These are phyloP conservation scores for Triticum dicoccoides DNA, from an alignment of 176 grass and related monocot species.

Conservation along the genomic window DNA sequence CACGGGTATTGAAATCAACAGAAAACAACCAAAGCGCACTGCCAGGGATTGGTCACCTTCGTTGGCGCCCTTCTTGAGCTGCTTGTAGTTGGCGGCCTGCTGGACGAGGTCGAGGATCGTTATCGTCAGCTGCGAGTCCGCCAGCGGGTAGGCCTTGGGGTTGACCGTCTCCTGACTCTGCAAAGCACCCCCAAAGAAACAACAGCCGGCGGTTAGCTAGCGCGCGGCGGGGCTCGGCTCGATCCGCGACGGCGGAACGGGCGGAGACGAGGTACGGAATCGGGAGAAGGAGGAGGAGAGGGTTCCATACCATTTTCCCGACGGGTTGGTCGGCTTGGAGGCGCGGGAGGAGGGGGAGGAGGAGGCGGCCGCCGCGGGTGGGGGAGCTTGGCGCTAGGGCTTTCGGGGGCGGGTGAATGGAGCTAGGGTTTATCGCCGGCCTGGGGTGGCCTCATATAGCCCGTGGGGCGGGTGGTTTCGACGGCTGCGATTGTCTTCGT, in stretches of 20 bases:
- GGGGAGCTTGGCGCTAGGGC: slow-evolving; percentile 18
- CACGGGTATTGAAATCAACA: not conserved
- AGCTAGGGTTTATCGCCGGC: slow-evolving; percentile 34
- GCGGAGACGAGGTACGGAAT: not conserved
- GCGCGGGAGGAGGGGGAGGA: not conserved
- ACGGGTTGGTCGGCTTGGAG: not conserved
- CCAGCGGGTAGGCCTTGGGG: slow-evolving; percentile 86
- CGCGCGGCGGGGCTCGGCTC: not conserved
- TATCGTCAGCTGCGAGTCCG: slow-evolving; percentile 69
- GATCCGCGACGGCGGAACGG: not conserved
- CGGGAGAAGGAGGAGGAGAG: not conserved
- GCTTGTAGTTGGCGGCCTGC: slow-evolving; percentile 84
- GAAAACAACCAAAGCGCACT: not conserved
- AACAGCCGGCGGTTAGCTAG: not conserved
- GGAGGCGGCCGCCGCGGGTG: slow-evolving; percentile 28
- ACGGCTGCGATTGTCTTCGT: slow-evolving; percentile 33
- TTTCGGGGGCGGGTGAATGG: slow-evolving; percentile 8
- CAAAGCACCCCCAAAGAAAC: not conserved
- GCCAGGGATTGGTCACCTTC: slow-evolving; percentile 51
- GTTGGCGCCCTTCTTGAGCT: slow-evolving; percentile 91
- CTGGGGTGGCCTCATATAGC: slow-evolving; percentile 26
- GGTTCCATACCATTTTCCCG: slow-evolving; percentile 17
- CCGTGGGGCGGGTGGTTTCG: slow-evolving; percentile 16
- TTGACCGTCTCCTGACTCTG: slow-evolving; percentile 81
- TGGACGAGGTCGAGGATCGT: slow-evolving; percentile 74